A percentile compares a stretch with the other conserved stretches of the same genome.
Evolutionary conservation across 2,329 filamentous ascomycete genomes (phyloP).

Genomic region (Diaporthe helianthi): DNA sequence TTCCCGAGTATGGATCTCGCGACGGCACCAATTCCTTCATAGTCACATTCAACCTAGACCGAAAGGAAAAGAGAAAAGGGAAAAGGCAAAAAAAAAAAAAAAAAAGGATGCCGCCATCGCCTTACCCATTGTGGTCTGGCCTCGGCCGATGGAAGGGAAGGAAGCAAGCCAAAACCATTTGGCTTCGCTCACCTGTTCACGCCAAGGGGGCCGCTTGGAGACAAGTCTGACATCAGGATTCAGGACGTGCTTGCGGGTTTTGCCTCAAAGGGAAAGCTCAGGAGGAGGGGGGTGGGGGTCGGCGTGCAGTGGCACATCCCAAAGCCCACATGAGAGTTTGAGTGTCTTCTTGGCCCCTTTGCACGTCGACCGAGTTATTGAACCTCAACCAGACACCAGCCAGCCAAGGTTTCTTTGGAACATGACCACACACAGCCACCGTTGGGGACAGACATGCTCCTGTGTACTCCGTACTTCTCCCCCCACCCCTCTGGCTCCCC

Average conservation of each 20-base stretch:
- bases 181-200: not conserved
- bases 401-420: constrained; percentile 4
- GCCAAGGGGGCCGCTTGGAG: constrained; percentile 7
- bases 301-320: not conserved
- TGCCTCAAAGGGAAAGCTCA: not conserved
- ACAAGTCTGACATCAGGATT: constrained; percentile 15
- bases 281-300: not conserved
- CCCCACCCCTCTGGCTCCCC: too few relatives aligned
- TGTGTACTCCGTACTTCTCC: too few relatives aligned
- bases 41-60: not conserved
- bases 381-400: not conserved
- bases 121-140: constrained; percentile 7
- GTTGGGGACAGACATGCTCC: not conserved
- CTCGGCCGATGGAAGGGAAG: constrained; percentile 17
- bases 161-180: not conserved
- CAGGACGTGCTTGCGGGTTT: not conserved
- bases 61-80: not conserved
- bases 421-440: constrained; percentile 5
- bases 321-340: not conserved
- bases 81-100: not conserved
- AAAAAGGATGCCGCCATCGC: not conserved
- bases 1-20: not conserved
- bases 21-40: not conserved
- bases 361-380: not conserved
- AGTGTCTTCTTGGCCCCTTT: not conserved